Percentiles rank a stretch among this genome's conserved stretches.
Evolutionary conservation across 768 basidiomycete species (phyloP).

Genomic region (Zangia roseola): DNA sequence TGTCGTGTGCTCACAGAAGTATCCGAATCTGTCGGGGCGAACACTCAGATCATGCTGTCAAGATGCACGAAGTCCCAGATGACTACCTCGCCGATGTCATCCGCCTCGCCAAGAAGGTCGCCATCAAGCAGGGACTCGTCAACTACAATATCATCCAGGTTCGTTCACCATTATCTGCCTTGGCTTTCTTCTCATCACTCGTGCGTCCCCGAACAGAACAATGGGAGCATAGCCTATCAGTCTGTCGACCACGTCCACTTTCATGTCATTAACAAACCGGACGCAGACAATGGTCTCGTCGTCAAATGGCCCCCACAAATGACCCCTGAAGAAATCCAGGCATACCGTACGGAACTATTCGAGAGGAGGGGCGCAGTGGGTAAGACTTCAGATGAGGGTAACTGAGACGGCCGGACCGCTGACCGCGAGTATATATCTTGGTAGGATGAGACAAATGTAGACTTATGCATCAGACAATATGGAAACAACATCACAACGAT

Average conservation of each 20-base stretch:
- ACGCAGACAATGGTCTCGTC: slow-evolving; percentile 64
- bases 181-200: not conserved
- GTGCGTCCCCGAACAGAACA: slow-evolving; percentile 46
- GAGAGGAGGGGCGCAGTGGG: not conserved
- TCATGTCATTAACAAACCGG: slow-evolving; percentile 90
- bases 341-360: slow-evolving; percentile 8
- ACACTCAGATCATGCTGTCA: slow-evolving; percentile 73
- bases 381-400: not conserved
- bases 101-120: slow-evolving; percentile 83
- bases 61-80: slow-evolving; percentile 85
- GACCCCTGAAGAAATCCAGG: slow-evolving; percentile 6
- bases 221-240: slow-evolving; percentile 62
- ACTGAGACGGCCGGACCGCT: too few relatives aligned
- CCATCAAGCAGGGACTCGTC: slow-evolving; percentile 59
- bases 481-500: too few relatives aligned
- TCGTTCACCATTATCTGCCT: not conserved
- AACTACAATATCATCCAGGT: slow-evolving; percentile 87
- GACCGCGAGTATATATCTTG: too few relatives aligned
- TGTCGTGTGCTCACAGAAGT: not conserved
- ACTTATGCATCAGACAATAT: too few relatives aligned
- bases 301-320: slow-evolving; percentile 56
- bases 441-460: too few relatives aligned
- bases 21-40: too few relatives aligned
- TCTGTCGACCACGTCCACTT: slow-evolving; percentile 87
- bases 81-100: slow-evolving; percentile 75